Evolutionary conservation across 345 rosid genomes (phyloP), one percentile per base, ranked within the genome.

Genomic region (Noccaea caerulescens): DNA sequence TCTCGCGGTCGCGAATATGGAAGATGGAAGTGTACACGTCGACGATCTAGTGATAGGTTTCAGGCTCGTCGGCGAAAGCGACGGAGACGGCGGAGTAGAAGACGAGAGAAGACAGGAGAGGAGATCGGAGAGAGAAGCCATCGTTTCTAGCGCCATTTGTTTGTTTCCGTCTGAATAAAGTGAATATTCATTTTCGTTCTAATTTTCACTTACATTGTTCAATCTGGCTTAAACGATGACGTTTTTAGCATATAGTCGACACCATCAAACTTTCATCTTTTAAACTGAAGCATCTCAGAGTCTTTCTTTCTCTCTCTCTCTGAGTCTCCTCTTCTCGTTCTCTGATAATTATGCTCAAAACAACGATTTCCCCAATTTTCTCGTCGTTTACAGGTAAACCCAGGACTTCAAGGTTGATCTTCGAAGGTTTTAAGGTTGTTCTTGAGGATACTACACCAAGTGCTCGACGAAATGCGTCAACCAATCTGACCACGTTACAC

Each of bases 391-490:
- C 84, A 8, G 30, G 76, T 63, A 87, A 72, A 49, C 73, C 81
- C 69, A 76, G 62, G n/a, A 30, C 69, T 13, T 74, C 63, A 27
- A 79, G 63, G 47, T 23, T 79, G n/a, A 11, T 78, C 1, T 52
- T 50, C 0, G 38, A 11, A 50, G 55, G 77, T 4, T 14, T 57
- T n/a, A 59, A 74, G 10, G 62, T 18, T 51, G 41, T 45, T n/a
- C 55, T 64, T 11, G 38, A 80, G 0, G 49, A 79, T 60, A 16
- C 41, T 41, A 60, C 82, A 63, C 88, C 80, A 84, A 32, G 80
- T 82, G 84, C 75, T 93, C 91, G 76, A 77, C 87, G 71, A 81
- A 93, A 93, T 87, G 91, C 84, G 79, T 79, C 89, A 83, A 70
- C 73, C 61, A 78, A 71, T 20, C 34, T 80, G 36, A 61, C 83